Conservation (phyloP, 805 yeast genomes). For the Millerozyma acaciae region DNA sequence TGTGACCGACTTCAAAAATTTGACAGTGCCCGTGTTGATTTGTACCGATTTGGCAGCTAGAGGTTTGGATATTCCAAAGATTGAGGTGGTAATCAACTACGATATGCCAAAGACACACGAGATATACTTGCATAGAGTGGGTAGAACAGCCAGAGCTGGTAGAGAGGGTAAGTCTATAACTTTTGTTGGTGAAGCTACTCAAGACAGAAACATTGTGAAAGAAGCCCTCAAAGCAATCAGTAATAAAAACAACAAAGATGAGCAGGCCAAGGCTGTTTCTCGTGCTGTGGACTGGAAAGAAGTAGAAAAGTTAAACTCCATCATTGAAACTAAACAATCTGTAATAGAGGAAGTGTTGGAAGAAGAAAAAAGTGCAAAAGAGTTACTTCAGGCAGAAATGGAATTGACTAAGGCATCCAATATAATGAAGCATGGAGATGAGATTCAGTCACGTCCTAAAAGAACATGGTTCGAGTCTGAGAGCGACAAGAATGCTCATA, state of each 20-base stretch:
- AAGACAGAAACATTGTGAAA: conserved; percentile 86
- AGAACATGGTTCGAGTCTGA: conserved; percentile 93
- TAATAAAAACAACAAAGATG: conserved; percentile 23
- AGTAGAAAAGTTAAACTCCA: conserved; percentile 62
- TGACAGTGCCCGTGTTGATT: conserved; percentile 79
- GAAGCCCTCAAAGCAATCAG: conserved; percentile 73
- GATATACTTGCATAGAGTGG: conserved; percentile 92
- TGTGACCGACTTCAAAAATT: conserved; percentile 75
- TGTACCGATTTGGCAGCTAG: conserved; percentile 99
- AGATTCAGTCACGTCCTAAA: conserved; percentile 84
- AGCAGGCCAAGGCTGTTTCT: conserved; percentile 66
- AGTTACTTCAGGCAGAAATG: conserved; percentile 84
- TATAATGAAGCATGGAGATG: conserved; percentile 70
- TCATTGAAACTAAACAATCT: conserved; percentile 56
- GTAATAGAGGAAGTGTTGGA: conserved; percentile 71
- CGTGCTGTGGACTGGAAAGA: conserved; percentile 88
- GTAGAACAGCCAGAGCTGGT: conserved; percentile 99
- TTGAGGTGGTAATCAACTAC: conserved; percentile 88
- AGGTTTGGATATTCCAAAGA: conserved; percentile 98
- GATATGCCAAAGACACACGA: conserved; percentile 96
- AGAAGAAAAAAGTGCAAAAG: conserved; percentile 89
- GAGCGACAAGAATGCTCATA: conserved; percentile 46
- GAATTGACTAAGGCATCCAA: conserved; percentile 84
- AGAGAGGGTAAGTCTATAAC: conserved; percentile 91
- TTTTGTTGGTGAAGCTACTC: conserved; percentile 87